These are phyloP conservation scores for Fusarium coffeatum DNA, from an alignment of 2,329 filamentous ascomycete genomes.

Conservation along the genomic window DNA sequence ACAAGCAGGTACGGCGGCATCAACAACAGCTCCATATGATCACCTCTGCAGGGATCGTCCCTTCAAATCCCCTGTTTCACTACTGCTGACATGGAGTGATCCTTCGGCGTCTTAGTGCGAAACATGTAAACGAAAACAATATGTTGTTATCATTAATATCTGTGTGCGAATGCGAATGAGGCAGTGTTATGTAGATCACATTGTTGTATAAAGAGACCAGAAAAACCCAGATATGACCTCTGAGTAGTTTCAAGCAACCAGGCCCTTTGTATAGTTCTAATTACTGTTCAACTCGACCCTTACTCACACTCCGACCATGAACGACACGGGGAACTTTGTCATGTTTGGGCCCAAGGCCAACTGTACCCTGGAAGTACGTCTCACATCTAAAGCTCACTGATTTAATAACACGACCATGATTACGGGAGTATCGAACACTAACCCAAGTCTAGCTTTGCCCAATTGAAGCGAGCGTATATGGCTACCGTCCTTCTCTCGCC, in stretches of 20 bases:
- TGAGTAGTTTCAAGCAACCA: neutral
- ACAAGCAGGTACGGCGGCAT: neutral
- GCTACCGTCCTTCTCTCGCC: constrained; percentile 56
- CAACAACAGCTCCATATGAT: neutral
- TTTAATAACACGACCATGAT: neutral
- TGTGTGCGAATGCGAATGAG: constrained; percentile 6
- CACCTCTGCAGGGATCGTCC: neutral
- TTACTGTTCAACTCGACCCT: neutral
- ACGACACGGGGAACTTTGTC: neutral
- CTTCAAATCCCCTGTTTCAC: neutral
- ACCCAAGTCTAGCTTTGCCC: constrained; percentile 15
- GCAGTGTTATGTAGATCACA: constrained; percentile 9
- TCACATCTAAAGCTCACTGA: neutral
- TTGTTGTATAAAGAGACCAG: neutral
- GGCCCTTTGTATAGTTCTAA: neutral
- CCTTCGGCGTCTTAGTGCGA: neutral
- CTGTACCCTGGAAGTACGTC: constrained; percentile 30
- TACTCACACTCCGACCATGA: neutral
- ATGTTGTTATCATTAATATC: too few relatives aligned
- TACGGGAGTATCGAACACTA: neutral
- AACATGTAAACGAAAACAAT: neutral
- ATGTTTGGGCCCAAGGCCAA: constrained; percentile 32
- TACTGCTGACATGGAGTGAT: neutral
- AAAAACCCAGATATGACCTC: neutral
- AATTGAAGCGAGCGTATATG: constrained; percentile 55